These are phyloP conservation scores for Cryptococcus amylolentus DNA, from an alignment of 1,284 basidiomycete genomes.

Conservation along the genomic window DNA sequence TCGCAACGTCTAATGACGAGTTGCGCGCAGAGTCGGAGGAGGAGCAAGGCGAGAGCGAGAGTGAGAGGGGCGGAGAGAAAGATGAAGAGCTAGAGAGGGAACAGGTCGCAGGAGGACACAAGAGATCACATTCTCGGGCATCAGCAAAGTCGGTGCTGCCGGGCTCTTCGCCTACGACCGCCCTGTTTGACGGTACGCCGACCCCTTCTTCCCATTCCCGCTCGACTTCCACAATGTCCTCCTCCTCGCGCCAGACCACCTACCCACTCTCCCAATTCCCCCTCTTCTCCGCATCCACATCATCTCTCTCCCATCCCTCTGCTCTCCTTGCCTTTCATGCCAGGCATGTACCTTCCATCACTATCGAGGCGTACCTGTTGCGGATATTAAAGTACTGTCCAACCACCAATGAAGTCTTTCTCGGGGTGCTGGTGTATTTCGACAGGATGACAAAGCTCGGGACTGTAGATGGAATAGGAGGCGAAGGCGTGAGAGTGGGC, in stretches of 20 bases:
- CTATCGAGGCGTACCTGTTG: slow-evolving; percentile 88
- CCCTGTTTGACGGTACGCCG: slow-evolving; percentile 27
- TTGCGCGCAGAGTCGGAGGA: slow-evolving; percentile 32
- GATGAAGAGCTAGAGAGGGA: slow-evolving; percentile 7
- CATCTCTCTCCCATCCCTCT: slow-evolving; percentile 70
- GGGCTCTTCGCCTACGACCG: slow-evolving; percentile 37
- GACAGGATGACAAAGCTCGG: slow-evolving; percentile 65
- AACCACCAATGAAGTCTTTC: slow-evolving; percentile 95
- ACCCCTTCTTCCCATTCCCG: slow-evolving; percentile 6
- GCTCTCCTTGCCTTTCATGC: slow-evolving; percentile 92
- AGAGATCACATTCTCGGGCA: slow-evolving; percentile 8
- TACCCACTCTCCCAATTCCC: slow-evolving; percentile 49
- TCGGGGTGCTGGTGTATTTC: slow-evolving; percentile 92
- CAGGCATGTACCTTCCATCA: slow-evolving; percentile 88
- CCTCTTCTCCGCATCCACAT: slow-evolving; percentile 67
- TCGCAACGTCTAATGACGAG: slow-evolving; percentile 84
- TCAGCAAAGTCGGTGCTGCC: slow-evolving; percentile 9
- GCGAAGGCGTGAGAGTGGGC: slow-evolving; percentile 23
- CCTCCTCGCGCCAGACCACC: not conserved
- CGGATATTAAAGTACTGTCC: slow-evolving; percentile 98
- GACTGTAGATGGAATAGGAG: slow-evolving; percentile 35
- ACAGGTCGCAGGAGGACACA: slow-evolving; percentile 2
- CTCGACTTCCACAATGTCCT: slow-evolving; percentile 2
- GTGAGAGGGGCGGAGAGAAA: not conserved
- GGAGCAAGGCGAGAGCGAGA: slow-evolving; percentile 4